Evolutionary conservation across 2,329 filamentous ascomycete species (phyloP), one percentile per base, ranked within the genome.

Genomic region (Fusarium transvaalense): DNA sequence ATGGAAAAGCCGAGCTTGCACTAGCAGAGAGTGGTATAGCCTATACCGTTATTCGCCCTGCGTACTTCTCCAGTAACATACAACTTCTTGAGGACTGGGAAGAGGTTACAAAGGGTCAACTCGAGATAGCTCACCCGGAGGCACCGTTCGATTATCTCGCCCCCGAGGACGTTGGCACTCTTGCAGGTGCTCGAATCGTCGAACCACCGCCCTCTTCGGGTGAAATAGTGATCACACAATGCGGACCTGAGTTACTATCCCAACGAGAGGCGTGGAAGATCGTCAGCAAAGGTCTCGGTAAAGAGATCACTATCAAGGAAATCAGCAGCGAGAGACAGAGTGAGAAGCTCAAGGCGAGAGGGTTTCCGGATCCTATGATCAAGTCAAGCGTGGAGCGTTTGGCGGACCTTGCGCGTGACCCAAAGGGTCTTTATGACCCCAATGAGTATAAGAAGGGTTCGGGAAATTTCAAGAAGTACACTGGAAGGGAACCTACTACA

Each of bases 1-100:
- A 67, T 23, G 64, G 29, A 2, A 67, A 58, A 1, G 35, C 61
- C 14, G 63, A 67, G 17, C 38, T 67, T 21, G 51, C 63, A 3
- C 51, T 67, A 1, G 47, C 13, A 2, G 47, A 50, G 17, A 56
- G 46, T 4, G 64, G 51, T 0, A 4, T 67, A 2, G 10, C 41
- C 2, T 31, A 35, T 4, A 67, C 63, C 1, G 3, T n/a, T 1
- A 34, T 67, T 7, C 57, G 63, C 0, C 51, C 64, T 3, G 60
- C 51, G 4, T 67, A 54, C n/a, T 67, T 67, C 17, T 41, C 43
- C 6, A 67, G 57, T 15, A 67, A 67, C 14, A 62, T 62, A 0
- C 21, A 38, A 6, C 37, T 50, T 19, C 13, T 45, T 3, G 63
- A 62, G 1, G 63, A 67, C 9, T 65, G 48, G 37, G 42, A 50